Evolutionary conservation across 2,329 filamentous ascomycete species (phyloP), one percentile per base, ranked within the genome.

Genomic region (Clarireedia hainanense): DNA sequence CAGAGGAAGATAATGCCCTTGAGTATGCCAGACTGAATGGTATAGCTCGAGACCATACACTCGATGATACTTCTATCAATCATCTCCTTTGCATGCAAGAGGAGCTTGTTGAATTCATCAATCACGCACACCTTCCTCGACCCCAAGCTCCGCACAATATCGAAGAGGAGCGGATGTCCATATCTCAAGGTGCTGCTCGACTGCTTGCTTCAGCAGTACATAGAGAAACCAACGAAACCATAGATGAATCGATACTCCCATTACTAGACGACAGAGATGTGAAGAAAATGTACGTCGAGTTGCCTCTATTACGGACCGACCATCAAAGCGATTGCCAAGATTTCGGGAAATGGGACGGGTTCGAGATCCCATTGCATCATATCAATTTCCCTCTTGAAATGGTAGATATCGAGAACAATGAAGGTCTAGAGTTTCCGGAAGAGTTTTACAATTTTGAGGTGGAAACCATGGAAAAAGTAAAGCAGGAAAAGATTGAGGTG

Each of bases 21-120:
- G 61, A 67, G 46, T 68, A 68, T 50, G 68, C 67, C 47, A 65
- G 65, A 12, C 37, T 47, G 10, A 61, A 65, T 39, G 63, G 65
- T 20, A 48, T 70, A n/a, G 56, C 63, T 27, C 56, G 54, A 14
- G 49, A 68, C 46, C 56, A 67, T 57, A 51, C 62, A 2, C 20
- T 46, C 3, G 61, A 65, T 14, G 24, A 53, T 14, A 30, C 56
- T 2, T 61, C 58, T 10, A 47, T 57, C 9, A 37, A 36, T n/a
- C 59, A 63, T 20, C 55, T 67, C 17, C 37, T 56, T 24, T 36
- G 34, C 5, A 51, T 66, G 5, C 55, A 61, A 42, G n/a, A 27
- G 1, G 15, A 45, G 2, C 9, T 60, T 23, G 6, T 20, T 6
- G 27, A 45, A 6, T 24, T 37, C 17, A 3, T 50, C n/a, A 26